These are phyloP conservation scores for Mycosphaerella arachidis DNA, from an alignment of 2,329 filamentous ascomycete genomes.

Conservation along the genomic window DNA sequence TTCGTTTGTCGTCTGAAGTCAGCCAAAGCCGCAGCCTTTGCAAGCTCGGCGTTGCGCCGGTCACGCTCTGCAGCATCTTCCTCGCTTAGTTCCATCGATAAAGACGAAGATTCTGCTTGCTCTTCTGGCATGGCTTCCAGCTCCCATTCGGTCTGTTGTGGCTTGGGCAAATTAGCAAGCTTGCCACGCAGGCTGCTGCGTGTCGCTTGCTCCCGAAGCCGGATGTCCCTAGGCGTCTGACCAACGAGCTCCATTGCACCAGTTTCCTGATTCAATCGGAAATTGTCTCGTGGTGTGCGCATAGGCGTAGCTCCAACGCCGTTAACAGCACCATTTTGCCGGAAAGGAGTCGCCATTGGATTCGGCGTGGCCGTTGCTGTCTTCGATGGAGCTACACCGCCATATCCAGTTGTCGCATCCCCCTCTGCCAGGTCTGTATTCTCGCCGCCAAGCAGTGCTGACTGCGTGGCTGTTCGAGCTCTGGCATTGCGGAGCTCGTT, in stretches of 20 bases:
- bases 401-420: conserved; percentile 77
- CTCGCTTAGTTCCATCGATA: conserved; percentile 50
- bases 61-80: conserved; percentile 73
- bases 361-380: conserved; percentile 88
- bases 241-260: conserved; percentile 62
- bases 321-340: conserved; percentile 48
- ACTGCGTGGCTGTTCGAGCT: conserved; percentile 88
- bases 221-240: conserved; percentile 73
- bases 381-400: conserved; percentile 73
- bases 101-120: conserved; percentile 53
- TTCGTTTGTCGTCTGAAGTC: conserved; percentile 83
- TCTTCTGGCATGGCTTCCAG: conserved; percentile 80
- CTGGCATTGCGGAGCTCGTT: conserved; percentile 95
- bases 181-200: conserved; percentile 65
- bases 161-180: conserved; percentile 80
- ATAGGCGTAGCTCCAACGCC: conserved; percentile 72
- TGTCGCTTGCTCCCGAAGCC: conserved; percentile 63
- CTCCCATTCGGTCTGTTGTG: conserved; percentile 91
- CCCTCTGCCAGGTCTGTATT: conserved; percentile 86
- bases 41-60: conserved; percentile 57
- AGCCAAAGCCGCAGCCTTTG: conserved; percentile 59
- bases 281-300: conserved; percentile 81
- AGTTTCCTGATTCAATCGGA: conserved; percentile 73
- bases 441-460: conserved; percentile 86
- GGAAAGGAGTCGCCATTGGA: conserved; percentile 84